Conservation (phyloP, 106 monocot species). For the Posidonia australis region DNA sequence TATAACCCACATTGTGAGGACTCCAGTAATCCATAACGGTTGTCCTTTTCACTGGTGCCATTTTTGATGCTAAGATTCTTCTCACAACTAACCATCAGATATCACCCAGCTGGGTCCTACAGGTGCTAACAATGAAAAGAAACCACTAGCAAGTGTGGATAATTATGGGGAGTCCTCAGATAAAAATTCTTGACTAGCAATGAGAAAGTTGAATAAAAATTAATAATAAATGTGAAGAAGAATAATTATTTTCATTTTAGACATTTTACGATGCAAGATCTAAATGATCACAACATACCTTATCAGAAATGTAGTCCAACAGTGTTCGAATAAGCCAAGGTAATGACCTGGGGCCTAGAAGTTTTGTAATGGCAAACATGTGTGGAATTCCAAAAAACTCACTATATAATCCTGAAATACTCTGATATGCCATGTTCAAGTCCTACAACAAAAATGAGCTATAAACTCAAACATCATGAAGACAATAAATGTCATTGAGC, state of each 20-base stretch:
- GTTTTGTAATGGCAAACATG: conserved; percentile 78
- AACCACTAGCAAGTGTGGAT: too few species aligned
- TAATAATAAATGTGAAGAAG: neutral
- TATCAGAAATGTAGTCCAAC: conserved; percentile 73
- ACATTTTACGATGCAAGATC: neutral
- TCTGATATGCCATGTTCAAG: conserved; percentile 61
- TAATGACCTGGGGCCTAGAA: conserved; percentile 79
- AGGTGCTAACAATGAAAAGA: too few species aligned
- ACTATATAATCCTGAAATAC: conserved; percentile 47
- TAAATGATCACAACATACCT: conserved; percentile 32
- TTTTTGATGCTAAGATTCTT: too few species aligned
- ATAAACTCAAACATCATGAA: neutral
- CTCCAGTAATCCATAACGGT: too few species aligned
- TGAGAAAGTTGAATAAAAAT: too few species aligned
- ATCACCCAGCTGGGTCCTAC: too few species aligned
- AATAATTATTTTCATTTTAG: neutral
- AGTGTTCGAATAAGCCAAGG: conserved; percentile 87
- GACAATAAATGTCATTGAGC: neutral
- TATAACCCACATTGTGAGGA: too few species aligned
- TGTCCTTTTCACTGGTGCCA: too few species aligned
- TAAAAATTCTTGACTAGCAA: too few species aligned
- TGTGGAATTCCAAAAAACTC: conserved; percentile 90
- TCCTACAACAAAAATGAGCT: conserved; percentile 49
- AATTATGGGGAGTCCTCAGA: too few species aligned
- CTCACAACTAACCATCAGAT: too few species aligned